Percentiles rank a stretch among this genome's conserved stretches.
phyloP scores from a whole-genome alignment of 2,329 filamentous ascomycete genomes.

The Colletotrichum caudatum region DNA sequence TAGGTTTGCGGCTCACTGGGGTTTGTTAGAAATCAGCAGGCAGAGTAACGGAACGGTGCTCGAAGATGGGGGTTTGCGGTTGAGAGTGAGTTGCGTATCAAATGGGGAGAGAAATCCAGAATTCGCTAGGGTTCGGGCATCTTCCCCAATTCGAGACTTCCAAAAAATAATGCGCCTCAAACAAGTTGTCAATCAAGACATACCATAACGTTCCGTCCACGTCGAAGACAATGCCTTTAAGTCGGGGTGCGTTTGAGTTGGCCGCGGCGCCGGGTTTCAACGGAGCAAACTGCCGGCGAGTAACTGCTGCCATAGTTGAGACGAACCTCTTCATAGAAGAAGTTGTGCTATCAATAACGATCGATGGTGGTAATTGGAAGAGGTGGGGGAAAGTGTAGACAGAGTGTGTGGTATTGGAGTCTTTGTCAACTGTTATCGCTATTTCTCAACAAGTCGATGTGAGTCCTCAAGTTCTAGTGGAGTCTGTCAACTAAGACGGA shows the following conservation, averaged over 20 bases:
- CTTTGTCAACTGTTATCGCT: not conserved
- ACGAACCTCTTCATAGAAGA: slow-evolving; percentile 48
- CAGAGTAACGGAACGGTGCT: not conserved
- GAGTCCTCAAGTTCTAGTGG: slow-evolving; percentile 7
- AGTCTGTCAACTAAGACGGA: slow-evolving; percentile 10
- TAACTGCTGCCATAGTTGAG: slow-evolving; percentile 57
- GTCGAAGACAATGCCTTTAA: slow-evolving; percentile 83
- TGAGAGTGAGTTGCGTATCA: not conserved
- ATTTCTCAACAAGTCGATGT: slow-evolving; percentile 9
- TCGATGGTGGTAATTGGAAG: not conserved
- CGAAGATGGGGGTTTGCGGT: not conserved
- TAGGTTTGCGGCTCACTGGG: slow-evolving; percentile 87
- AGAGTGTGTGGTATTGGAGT: not conserved
- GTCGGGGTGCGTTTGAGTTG: slow-evolving; percentile 54
- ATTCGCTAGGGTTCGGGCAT: not conserved
- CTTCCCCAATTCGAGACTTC: not conserved
- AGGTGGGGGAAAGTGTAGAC: not conserved
- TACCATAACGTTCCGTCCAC: slow-evolving; percentile 95
- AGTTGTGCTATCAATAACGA: not conserved
- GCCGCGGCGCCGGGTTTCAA: slow-evolving; percentile 55
- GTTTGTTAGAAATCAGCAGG: not conserved
- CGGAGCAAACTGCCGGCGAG: slow-evolving; percentile 67
- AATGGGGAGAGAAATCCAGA: no score
- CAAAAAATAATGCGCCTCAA: not conserved
- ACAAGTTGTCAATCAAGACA: slow-evolving; percentile 47